phyloP scores from a whole-genome alignment of 805 yeast genomes.

The Cyberlindnera euphorbiae region DNA sequence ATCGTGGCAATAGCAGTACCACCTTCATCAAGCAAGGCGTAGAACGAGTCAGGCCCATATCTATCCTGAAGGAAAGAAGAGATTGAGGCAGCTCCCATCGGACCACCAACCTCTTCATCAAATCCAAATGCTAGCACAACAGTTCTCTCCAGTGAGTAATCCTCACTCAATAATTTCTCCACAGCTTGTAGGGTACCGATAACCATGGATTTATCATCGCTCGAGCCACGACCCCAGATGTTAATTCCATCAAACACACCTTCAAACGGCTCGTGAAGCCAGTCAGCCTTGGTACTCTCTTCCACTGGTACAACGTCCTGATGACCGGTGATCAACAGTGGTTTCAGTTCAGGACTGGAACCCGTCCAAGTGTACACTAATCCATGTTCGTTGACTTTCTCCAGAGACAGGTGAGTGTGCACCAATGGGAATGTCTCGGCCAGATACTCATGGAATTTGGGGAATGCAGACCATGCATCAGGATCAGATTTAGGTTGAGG shows the following conservation, averaged over 20 bases:
- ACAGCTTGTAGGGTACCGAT: slow-evolving; percentile 58
- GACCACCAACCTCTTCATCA: slow-evolving; percentile 60
- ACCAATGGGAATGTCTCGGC: slow-evolving; percentile 50
- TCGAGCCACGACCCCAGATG: slow-evolving; percentile 71
- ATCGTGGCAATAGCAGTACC: slow-evolving; percentile 36
- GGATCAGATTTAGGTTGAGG: slow-evolving; percentile 30
- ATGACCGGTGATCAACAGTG: slow-evolving; percentile 68
- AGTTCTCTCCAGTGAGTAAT: slow-evolving; percentile 51
- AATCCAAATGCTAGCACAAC: slow-evolving; percentile 63
- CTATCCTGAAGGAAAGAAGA: slow-evolving; percentile 39
- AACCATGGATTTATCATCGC: slow-evolving; percentile 68
- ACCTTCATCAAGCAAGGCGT: slow-evolving; percentile 64
- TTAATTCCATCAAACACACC: slow-evolving; percentile 59
- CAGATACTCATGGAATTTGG: slow-evolving; percentile 48
- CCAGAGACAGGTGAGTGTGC: slow-evolving; percentile 41
- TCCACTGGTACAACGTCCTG: slow-evolving; percentile 80
- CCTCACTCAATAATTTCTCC: slow-evolving; percentile 43
- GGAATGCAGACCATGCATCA: slow-evolving; percentile 20
- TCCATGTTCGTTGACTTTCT: slow-evolving; percentile 56
- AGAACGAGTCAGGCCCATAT: slow-evolving; percentile 55
- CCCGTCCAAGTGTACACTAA: slow-evolving; percentile 64
- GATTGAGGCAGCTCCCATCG: slow-evolving; percentile 52
- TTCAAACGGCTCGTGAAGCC: slow-evolving; percentile 63
- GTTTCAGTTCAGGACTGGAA: slow-evolving; percentile 43
- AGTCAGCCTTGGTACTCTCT: slow-evolving; percentile 45